Percentiles rank a stretch among this genome's conserved stretches.
Evolutionary conservation across 345 rosid species (phyloP).

Genomic region (Garcia nutans): DNA sequence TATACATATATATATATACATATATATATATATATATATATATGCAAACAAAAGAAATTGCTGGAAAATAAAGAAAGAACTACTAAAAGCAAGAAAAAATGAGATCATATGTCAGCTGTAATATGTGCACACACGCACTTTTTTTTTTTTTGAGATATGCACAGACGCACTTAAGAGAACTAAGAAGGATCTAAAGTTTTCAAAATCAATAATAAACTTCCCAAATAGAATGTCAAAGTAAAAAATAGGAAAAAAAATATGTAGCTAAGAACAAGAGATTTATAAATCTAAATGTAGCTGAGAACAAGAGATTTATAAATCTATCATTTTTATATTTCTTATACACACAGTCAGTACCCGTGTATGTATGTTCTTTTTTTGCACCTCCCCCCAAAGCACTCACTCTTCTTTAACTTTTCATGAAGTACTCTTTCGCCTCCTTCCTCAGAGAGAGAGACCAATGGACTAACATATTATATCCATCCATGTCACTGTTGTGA

Average conservation of each 20-base stretch:
- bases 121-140: too few relatives aligned
- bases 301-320: too few relatives aligned
- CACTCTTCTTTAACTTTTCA: conserved; percentile 22
- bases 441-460: background rate
- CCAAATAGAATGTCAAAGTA: background rate
- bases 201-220: background rate
- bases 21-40: too few relatives aligned
- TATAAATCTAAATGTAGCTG: background rate
- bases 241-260: too few relatives aligned
- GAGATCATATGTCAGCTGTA: background rate
- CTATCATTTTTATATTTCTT: background rate
- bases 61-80: too few relatives aligned
- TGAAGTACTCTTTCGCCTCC: conserved; percentile 20
- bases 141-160: too few relatives aligned
- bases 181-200: background rate
- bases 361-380: background rate
- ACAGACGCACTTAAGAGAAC: background rate
- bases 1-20: too few relatives aligned
- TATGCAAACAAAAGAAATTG: too few relatives aligned
- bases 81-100: too few relatives aligned
- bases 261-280: background rate
- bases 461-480: background rate
- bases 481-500: background rate
- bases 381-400: background rate
- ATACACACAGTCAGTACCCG: background rate